Percentiles rank a stretch among this genome's conserved stretches.
Evolutionary conservation across 2,329 filamentous ascomycete species (phyloP).

Genomic region (Septoria petroselini): DNA sequence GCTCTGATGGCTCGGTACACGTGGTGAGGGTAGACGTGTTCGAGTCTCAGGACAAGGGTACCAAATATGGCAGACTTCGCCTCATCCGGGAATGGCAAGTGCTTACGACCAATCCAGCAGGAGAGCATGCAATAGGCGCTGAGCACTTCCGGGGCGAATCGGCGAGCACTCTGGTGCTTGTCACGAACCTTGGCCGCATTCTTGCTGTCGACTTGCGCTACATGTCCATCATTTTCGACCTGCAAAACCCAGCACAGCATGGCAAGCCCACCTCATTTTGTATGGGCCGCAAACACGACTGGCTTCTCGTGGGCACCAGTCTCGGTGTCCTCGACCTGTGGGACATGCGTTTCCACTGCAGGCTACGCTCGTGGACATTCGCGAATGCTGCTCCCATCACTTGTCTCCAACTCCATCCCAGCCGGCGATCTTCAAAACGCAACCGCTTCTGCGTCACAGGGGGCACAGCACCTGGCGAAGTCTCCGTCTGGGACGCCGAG

Average conservation of each 20-base stretch:
- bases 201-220: constrained; percentile 81
- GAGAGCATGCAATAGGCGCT: constrained; percentile 81
- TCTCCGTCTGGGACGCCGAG: constrained; percentile 94
- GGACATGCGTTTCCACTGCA: constrained; percentile 92
- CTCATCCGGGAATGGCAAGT: constrained; percentile 79
- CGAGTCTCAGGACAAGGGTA: constrained; percentile 52
- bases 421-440: constrained; percentile 55
- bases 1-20: constrained; percentile 83
- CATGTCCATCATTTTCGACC: constrained; percentile 75
- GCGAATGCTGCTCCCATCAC: constrained; percentile 77
- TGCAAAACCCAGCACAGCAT: constrained; percentile 87
- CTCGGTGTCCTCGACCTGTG: constrained; percentile 91
- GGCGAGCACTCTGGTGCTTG: constrained; percentile 77
- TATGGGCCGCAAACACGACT: constrained; percentile 79
- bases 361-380: constrained; percentile 83
- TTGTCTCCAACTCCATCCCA: constrained; percentile 72
- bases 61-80: constrained; percentile 73
- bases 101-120: constrained; percentile 43
- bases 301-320: constrained; percentile 86
- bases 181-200: constrained; percentile 80
- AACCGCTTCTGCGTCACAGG: constrained; percentile 87
- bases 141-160: constrained; percentile 85
- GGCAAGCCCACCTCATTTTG: constrained; percentile 90
- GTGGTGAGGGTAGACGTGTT: constrained; percentile 77
- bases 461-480: constrained; percentile 79